Evolutionary conservation across 768 basidiomycete genomes (phyloP).

Genomic region (Sistotremastrum suecicum): DNA sequence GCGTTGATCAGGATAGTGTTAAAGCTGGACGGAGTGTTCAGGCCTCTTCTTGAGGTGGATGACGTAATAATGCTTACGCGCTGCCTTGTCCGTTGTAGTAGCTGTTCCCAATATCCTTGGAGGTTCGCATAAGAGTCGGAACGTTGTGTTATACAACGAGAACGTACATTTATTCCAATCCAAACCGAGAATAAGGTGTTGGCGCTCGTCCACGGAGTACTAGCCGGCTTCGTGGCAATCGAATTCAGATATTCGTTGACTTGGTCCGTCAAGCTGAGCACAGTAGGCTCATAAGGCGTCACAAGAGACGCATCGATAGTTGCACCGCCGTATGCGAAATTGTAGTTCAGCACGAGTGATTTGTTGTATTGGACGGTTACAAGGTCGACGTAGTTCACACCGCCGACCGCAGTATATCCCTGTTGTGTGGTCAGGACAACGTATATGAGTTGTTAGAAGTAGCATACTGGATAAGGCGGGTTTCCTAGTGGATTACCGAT

Average conservation of each 20-base stretch:
- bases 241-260: constrained; percentile 41
- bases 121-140: constrained; percentile 6
- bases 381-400: constrained; percentile 47
- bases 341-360: constrained; percentile 41
- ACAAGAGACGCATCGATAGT: constrained; percentile 49
- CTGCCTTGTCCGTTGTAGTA: constrained; percentile 33
- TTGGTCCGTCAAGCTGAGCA: constrained; percentile 44
- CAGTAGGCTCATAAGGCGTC: constrained; percentile 33
- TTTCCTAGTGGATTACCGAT: constrained; percentile 37
- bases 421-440: background rate
- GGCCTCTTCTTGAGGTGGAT: too few relatives aligned
- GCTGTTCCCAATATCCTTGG: constrained; percentile 25
- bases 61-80: constrained; percentile 23
- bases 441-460: background rate
- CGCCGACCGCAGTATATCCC: constrained; percentile 39
- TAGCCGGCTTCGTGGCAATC: constrained; percentile 32
- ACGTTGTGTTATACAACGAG: too few relatives aligned
- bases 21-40: constrained; percentile 2
- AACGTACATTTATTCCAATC: constrained; percentile 67
- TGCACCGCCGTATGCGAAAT: constrained; percentile 55
- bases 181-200: constrained; percentile 53
- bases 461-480: constrained; percentile 30
- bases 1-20: constrained; percentile 30
- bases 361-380: constrained; percentile 38
- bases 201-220: constrained; percentile 38